Base-by-base conservation (phyloP, 495 filamentous ascomycete species). In the Ramalina intermedia region DNA sequence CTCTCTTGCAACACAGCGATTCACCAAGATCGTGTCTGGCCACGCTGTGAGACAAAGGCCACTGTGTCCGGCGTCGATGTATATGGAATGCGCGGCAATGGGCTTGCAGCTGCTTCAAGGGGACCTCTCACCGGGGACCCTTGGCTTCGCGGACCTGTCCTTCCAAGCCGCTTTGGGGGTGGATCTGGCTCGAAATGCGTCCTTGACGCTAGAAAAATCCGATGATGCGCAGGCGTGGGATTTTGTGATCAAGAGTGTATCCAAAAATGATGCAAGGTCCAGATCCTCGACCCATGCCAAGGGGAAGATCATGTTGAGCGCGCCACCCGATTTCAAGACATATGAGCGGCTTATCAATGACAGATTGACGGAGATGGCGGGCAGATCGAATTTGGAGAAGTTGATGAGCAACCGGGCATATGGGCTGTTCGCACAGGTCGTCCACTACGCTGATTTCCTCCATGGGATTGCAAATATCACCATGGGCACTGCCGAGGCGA, bases 11-110 rank as follows among this genome's bases (percentile, higher is more conserved):
- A 33, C 37, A 13, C 35, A 50, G 26, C 49, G 43, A 14, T 56
- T 48, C 39, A 50, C 18, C 11, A 36, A 46, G 12, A 49, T 49
- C 21, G 50, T 56, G 24, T 49, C 50, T 24, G 70, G 70, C 18
- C 69, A 73, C 53, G 59, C 61, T 0, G 65, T 69, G 14, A 42
- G 59, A 13, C 59, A 55, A 12, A 55, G 66, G 43, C 47, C 55
- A 20, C 58, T 73, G 4, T 63, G 61, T 37, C 69, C 70, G 7
- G 69, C 67, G n/a, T 62, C 68, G 0, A 54, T 73, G 48, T 72
- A 70, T 38, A 46, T 69, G 37, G 70, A 73, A 29, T 51, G 36
- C 29, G 53, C 48, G 24, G 38, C 46, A 26, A 51, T 51, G 53
- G 48, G 21, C 2, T 6, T 48, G 3, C 52, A 54, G 26, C 29